Percentiles rank a stretch among this genome's conserved stretches.
Conservation (phyloP, 2,329 filamentous ascomycete species). For the Colletotrichum sansevieriae region DNA sequence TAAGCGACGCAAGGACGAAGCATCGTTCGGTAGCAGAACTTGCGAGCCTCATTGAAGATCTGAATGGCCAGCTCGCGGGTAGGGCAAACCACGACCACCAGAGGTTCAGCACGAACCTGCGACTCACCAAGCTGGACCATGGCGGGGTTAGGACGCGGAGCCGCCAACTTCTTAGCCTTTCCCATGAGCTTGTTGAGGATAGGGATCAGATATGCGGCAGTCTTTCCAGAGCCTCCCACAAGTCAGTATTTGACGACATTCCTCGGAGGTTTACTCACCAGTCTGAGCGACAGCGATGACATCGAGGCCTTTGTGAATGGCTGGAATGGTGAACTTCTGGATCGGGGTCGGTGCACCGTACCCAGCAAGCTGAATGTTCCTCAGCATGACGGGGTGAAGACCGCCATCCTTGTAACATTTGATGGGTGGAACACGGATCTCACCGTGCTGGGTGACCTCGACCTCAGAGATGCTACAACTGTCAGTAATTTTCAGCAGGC, state of each 20-base stretch:
- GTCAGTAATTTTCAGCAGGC: constrained; percentile 44
- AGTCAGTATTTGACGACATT: constrained; percentile 26
- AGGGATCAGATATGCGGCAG: constrained; percentile 90
- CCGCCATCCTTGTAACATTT: constrained; percentile 79
- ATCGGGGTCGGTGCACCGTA: constrained; percentile 86
- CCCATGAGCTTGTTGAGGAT: constrained; percentile 94
- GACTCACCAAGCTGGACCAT: constrained; percentile 64
- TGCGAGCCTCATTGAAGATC: constrained; percentile 94
- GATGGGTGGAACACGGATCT: constrained; percentile 63
- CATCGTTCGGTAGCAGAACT: constrained; percentile 95
- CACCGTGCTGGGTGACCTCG: constrained; percentile 69
- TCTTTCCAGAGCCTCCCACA: constrained; percentile 89
- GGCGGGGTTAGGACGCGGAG: constrained; percentile 76
- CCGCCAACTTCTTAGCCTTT: constrained; percentile 89
- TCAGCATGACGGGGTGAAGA: constrained; percentile 84
- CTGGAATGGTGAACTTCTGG: constrained; percentile 86
- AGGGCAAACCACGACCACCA: constrained; percentile 87
- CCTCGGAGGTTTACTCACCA: constrained; percentile 66
- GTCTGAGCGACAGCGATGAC: constrained; percentile 93
- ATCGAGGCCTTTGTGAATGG: constrained; percentile 82
- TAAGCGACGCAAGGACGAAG: constrained; percentile 92
- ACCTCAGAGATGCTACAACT: constrained; percentile 66
- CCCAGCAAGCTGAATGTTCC: constrained; percentile 80
- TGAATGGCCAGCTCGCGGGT: constrained; percentile 93
- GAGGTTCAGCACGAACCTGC: constrained; percentile 81